phyloP scores from a whole-genome alignment of 2,329 filamentous ascomycete species.

The Diaporthe vaccinii region DNA sequence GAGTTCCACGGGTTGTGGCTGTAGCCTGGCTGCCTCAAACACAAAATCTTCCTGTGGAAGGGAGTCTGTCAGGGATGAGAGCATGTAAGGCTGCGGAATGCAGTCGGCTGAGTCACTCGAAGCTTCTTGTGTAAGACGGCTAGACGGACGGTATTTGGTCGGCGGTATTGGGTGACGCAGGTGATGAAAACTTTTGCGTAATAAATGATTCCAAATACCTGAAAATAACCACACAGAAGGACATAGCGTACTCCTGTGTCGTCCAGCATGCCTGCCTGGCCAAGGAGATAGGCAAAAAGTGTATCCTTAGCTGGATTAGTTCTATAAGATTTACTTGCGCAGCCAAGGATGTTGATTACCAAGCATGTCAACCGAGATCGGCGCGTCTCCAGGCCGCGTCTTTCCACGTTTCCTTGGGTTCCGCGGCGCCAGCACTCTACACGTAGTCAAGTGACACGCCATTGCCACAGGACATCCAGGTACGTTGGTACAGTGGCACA shows the following conservation, averaged over 20 bases:
- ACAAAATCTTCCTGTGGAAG: background rate
- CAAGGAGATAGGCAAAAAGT: conserved; percentile 10
- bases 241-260: conserved; percentile 5
- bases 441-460: conserved; percentile 26
- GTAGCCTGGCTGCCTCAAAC: background rate
- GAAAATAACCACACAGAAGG: background rate
- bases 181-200: conserved; percentile 11
- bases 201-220: conserved; percentile 23
- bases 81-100: background rate
- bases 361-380: conserved; percentile 29
- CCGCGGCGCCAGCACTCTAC: background rate
- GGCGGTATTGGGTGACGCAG: background rate
- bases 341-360: conserved; percentile 21
- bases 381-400: conserved; percentile 17
- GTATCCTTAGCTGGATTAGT: background rate
- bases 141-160: conserved; percentile 6
- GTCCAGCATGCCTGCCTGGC: background rate
- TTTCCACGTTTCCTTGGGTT: background rate
- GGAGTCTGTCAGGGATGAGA: background rate
- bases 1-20: background rate
- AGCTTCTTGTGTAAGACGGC: conserved; percentile 17
- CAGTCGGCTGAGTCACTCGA: conserved; percentile 9
- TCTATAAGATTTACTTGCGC: background rate
- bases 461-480: background rate
- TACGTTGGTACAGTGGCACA: background rate